These are phyloP conservation scores for Neocallimastix lanati DNA, from an alignment of 192 early-diverging fungal genomes.

Conservation along the genomic window DNA sequence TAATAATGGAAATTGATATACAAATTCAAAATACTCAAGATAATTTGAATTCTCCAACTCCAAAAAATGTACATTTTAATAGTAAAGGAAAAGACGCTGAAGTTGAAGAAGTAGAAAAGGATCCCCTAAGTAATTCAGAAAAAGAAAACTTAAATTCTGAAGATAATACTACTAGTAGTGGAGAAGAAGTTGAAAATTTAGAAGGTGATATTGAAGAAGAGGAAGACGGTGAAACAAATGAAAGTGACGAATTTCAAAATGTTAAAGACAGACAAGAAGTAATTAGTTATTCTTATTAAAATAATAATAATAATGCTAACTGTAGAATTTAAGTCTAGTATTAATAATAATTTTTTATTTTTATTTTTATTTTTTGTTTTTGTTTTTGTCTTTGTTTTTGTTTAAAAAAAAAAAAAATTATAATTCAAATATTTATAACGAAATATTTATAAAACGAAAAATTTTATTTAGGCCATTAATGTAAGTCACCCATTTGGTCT, in stretches of 20 bases:
- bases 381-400: too few species aligned
- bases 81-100: neutral
- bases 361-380: too few species aligned
- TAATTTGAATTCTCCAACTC: neutral
- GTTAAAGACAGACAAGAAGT: slow-evolving; percentile 38
- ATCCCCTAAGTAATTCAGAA: neutral
- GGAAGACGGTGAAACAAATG: slow-evolving; percentile 15
- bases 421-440: too few species aligned
- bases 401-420: too few species aligned
- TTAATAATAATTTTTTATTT: too few species aligned
- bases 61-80: neutral
- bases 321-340: too few species aligned
- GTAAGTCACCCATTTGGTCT: slow-evolving; percentile 79
- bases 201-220: slow-evolving; percentile 12
- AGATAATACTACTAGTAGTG: slow-evolving; percentile 24
- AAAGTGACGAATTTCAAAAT: slow-evolving; percentile 23
- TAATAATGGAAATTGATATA: neutral
- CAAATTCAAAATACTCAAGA: neutral
- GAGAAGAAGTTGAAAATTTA: neutral
- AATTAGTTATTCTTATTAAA: neutral
- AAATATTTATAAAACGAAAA: too few species aligned
- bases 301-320: neutral
- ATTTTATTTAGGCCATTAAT: slow-evolving; percentile 51
- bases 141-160: slow-evolving; percentile 41
- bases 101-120: neutral